These are phyloP conservation scores for Boletus rubroflammeus DNA, from an alignment of 768 basidiomycete genomes.

Conservation along the genomic window DNA sequence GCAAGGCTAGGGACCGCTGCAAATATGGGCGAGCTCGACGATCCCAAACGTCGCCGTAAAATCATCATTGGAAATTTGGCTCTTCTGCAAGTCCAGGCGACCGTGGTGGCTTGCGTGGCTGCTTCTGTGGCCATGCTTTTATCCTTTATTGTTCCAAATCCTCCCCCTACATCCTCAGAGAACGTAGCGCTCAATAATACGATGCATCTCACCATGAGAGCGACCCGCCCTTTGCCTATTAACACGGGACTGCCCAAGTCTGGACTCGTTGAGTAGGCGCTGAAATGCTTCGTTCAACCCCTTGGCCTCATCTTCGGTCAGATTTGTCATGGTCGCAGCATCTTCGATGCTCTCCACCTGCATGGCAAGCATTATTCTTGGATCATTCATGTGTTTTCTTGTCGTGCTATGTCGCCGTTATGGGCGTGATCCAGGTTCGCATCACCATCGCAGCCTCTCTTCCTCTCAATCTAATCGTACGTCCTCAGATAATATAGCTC, in stretches of 20 bases:
- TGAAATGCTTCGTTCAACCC: neutral
- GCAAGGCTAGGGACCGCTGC: conserved; percentile 93
- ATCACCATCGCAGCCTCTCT: neutral
- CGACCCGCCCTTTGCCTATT: conserved; percentile 23
- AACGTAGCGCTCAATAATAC: conserved; percentile 10
- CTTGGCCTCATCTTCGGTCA: conserved; percentile 29
- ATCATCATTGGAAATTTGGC: conserved; percentile 81
- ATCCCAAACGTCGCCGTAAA: conserved; percentile 51
- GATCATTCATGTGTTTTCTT: conserved; percentile 88
- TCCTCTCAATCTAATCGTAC: neutral
- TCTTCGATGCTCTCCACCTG: conserved; percentile 80
- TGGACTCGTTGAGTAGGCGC: conserved; percentile 38
- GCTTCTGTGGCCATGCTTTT: conserved; percentile 74
- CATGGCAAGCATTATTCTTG: conserved; percentile 72
- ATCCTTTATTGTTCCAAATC: conserved; percentile 54
- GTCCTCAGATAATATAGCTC: conserved; percentile 84
- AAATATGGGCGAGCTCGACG: conserved; percentile 89
- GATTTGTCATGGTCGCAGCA: conserved; percentile 73
- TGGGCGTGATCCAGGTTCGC: conserved; percentile 79
- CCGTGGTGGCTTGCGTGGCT: conserved; percentile 84
- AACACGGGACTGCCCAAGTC: conserved; percentile 33
- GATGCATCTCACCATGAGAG: conserved; percentile 10
- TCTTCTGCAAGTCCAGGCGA: conserved; percentile 90
- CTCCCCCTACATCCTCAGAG: conserved; percentile 10
- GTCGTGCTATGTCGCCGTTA: conserved; percentile 74